Percentiles rank a stretch among this genome's conserved stretches.
phyloP scores from a whole-genome alignment of 2,329 filamentous ascomycete genomes.

The Penicillium decumbens region DNA sequence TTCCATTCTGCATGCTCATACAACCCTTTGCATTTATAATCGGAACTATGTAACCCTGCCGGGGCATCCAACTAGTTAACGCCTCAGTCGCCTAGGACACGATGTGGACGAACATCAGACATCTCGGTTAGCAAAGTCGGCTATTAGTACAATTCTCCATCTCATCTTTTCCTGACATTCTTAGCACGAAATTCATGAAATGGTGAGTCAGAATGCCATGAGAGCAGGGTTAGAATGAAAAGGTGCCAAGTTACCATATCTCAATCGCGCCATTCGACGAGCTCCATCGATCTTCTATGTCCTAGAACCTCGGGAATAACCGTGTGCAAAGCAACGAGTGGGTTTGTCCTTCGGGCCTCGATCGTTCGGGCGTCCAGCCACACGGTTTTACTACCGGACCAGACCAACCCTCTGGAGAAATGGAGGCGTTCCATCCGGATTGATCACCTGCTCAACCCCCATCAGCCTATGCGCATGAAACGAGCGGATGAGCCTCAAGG shows the following conservation, averaged over 20 bases:
- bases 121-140: conserved; percentile 14
- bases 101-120: background rate
- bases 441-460: conserved; percentile 11
- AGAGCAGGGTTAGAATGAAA: conserved; percentile 2
- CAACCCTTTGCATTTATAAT: conserved; percentile 5
- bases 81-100: conserved; percentile 1
- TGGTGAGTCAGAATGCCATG: conserved; percentile 6
- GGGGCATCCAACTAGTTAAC: conserved; percentile 4
- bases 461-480: background rate
- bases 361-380: conserved; percentile 15
- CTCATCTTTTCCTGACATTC: background rate
- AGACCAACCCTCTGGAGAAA: conserved; percentile 2
- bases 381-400: conserved; percentile 5
- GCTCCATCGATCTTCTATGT: background rate
- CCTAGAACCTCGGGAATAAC: conserved; percentile 11
- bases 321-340: conserved; percentile 9
- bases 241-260: conserved; percentile 10
- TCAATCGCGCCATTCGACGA: conserved; percentile 8
- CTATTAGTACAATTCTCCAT: background rate
- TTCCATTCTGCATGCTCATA: conserved; percentile 8
- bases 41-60: conserved; percentile 25
- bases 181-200: background rate
- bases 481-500: background rate
- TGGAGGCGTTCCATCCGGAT: conserved; percentile 4
- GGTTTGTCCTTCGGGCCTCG: conserved; percentile 8